phyloP scores from a whole-genome alignment of 768 basidiomycete genomes.

The Gautieria morchelliformis region DNA sequence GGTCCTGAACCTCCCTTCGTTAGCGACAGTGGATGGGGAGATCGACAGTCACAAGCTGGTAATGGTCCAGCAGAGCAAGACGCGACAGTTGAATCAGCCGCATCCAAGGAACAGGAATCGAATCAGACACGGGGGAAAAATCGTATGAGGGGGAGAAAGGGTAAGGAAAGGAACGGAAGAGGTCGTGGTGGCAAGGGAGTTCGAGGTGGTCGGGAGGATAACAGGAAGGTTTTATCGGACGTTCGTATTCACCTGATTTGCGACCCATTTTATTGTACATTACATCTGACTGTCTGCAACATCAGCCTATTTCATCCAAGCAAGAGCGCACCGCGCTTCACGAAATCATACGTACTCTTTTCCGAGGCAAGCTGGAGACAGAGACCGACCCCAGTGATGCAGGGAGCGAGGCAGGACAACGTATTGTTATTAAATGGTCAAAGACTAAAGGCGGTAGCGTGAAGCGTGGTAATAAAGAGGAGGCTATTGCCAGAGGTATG shows the following conservation, averaged over 20 bases:
- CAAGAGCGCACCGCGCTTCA: slow-evolving; percentile 75
- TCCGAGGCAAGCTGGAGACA: slow-evolving; percentile 76
- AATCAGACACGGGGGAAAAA: slow-evolving; percentile 18
- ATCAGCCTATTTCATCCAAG: slow-evolving; percentile 77
- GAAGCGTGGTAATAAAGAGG: slow-evolving; percentile 2
- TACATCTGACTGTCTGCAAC: background rate
- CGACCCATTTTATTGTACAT: slow-evolving; percentile 12
- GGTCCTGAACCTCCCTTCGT: slow-evolving; percentile 70
- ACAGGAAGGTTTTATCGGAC: slow-evolving; percentile 70
- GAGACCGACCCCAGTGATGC: slow-evolving; percentile 48
- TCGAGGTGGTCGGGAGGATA: slow-evolving; percentile 51
- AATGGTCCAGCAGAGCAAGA: slow-evolving; percentile 12
- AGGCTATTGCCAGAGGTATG: background rate
- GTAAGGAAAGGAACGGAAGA: slow-evolving; percentile 27
- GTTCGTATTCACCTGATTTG: slow-evolving; percentile 36
- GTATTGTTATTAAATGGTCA: slow-evolving; percentile 75
- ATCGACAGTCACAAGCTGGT: slow-evolving; percentile 31
- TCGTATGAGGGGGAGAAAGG: slow-evolving; percentile 14
- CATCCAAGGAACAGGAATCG: slow-evolving; percentile 1
- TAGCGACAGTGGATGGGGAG: slow-evolving; percentile 66
- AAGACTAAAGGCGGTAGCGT: slow-evolving; percentile 17
- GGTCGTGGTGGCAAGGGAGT: slow-evolving; percentile 35
- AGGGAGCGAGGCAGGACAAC: slow-evolving; percentile 54
- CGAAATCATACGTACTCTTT: slow-evolving; percentile 67
- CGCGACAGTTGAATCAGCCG: slow-evolving; percentile 6